These are phyloP conservation scores for Cryphonectria japonica DNA, from an alignment of 2,329 filamentous ascomycete species.

Conservation along the genomic window DNA sequence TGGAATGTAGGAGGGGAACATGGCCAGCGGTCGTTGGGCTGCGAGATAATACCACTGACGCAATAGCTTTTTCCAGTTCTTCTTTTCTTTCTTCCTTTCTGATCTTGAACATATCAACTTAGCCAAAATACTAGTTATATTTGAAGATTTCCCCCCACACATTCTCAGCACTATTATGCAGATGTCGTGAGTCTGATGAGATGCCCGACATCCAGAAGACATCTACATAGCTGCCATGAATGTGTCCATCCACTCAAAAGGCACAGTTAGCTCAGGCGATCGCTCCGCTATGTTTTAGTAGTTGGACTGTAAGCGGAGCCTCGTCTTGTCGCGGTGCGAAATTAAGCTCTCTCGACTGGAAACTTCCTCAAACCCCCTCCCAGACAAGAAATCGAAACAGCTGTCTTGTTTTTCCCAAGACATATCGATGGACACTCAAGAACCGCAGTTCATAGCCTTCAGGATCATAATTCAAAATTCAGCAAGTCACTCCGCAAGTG, in stretches of 20 bases:
- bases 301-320: too few relatives aligned
- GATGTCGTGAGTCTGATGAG: not conserved
- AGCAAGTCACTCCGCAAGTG: not conserved
- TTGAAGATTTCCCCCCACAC: too few relatives aligned
- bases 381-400: too few relatives aligned
- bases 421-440: too few relatives aligned
- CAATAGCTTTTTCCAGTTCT: not conserved
- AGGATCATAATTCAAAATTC: not conserved
- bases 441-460: too few relatives aligned
- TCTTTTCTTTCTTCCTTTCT: not conserved
- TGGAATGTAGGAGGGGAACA: not conserved
- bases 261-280: not conserved
- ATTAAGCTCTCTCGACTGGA: too few relatives aligned
- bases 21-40: not conserved
- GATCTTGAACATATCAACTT: not conserved
- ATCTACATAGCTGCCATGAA: not conserved
- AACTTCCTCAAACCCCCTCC: too few relatives aligned
- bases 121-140: not conserved
- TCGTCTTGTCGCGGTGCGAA: too few relatives aligned
- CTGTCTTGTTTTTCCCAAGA: too few relatives aligned
- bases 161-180: not conserved
- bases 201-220: not conserved
- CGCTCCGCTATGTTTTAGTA: too few relatives aligned
- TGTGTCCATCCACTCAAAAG: not conserved
- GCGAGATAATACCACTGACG: slow-evolving; percentile 13